These are phyloP conservation scores for Candida peoriensis DNA, from an alignment of 805 yeast species.

Conservation along the genomic window DNA sequence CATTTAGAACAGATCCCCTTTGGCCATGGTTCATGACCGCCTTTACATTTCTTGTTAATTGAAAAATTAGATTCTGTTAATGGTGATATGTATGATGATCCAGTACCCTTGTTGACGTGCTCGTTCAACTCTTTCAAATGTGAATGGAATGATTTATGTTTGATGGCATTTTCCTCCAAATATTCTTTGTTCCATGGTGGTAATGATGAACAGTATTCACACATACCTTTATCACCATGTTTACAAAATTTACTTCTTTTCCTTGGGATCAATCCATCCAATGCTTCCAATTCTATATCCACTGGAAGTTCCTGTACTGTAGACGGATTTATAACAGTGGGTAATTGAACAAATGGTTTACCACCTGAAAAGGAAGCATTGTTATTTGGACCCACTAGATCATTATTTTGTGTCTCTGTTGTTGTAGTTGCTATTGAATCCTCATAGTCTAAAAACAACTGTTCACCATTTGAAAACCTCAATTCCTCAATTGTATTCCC, in stretches of 20 bases:
- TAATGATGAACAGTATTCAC: conserved; percentile 92
- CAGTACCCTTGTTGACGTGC: conserved; percentile 47
- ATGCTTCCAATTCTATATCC: conserved; percentile 60
- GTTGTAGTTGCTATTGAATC: conserved; percentile 1
- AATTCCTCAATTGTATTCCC: conserved; percentile 30
- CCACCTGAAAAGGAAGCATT: conserved; percentile 6
- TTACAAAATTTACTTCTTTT: conserved; percentile 60
- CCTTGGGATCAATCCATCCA: conserved; percentile 71
- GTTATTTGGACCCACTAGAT: not conserved
- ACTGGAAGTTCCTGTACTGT: conserved; percentile 52
- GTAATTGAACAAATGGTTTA: conserved; percentile 11
- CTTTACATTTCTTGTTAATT: conserved; percentile 59
- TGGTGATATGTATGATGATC: conserved; percentile 75
- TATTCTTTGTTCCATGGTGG: conserved; percentile 92
- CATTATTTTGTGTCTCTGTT: not conserved
- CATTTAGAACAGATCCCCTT: conserved; percentile 92
- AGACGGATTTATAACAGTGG: conserved; percentile 11
- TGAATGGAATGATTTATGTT: conserved; percentile 86
- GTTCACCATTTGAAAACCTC: conserved; percentile 45
- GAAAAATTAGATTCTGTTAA: conserved; percentile 64
- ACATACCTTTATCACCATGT: conserved; percentile 94
- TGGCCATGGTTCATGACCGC: conserved; percentile 94
- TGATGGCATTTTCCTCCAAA: conserved; percentile 68
- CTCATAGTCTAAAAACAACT: conserved; percentile 35
- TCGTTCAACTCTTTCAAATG: conserved; percentile 70